phyloP scores from a whole-genome alignment of 1,284 basidiomycete species.

The Vanrija pseudolonga region DNA sequence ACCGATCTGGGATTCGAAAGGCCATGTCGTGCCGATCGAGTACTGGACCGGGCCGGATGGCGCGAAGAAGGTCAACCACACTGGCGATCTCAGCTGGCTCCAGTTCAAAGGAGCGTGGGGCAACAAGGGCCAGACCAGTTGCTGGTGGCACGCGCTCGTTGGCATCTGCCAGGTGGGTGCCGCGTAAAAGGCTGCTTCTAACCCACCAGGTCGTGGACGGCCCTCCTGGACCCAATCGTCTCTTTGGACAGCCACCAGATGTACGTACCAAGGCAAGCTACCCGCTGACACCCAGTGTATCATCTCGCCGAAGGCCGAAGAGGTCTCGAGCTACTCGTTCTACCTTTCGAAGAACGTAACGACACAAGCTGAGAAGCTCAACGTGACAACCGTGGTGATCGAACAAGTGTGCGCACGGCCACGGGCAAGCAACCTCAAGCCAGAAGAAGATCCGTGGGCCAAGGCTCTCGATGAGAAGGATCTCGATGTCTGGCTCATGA shows the following conservation, averaged over 20 bases:
- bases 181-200: not conserved
- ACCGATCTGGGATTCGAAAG: slow-evolving; percentile 43
- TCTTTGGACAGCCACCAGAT: slow-evolving; percentile 34
- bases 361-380: slow-evolving; percentile 7
- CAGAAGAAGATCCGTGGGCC: slow-evolving; percentile 8
- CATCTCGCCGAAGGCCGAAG: slow-evolving; percentile 17
- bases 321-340: slow-evolving; percentile 26
- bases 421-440: slow-evolving; percentile 10
- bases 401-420: slow-evolving; percentile 39
- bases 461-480: not conserved
- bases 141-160: slow-evolving; percentile 40
- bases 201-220: slow-evolving; percentile 17
- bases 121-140: slow-evolving; percentile 35
- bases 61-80: slow-evolving; percentile 22
- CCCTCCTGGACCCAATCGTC: slow-evolving; percentile 40
- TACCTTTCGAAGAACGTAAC: slow-evolving; percentile 22
- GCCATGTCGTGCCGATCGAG: slow-evolving; percentile 32
- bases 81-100: slow-evolving; percentile 32
- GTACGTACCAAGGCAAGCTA: slow-evolving; percentile 19
- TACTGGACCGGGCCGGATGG: slow-evolving; percentile 32
- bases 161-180: slow-evolving; percentile 35
- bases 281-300: slow-evolving; percentile 24
- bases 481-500: slow-evolving; percentile 4
- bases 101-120: slow-evolving; percentile 42
- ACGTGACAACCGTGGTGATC: slow-evolving; percentile 28